These are phyloP conservation scores for Lithocarpus polystachyus DNA, from an alignment of 306 rosid genomes.

Conservation along the genomic window DNA sequence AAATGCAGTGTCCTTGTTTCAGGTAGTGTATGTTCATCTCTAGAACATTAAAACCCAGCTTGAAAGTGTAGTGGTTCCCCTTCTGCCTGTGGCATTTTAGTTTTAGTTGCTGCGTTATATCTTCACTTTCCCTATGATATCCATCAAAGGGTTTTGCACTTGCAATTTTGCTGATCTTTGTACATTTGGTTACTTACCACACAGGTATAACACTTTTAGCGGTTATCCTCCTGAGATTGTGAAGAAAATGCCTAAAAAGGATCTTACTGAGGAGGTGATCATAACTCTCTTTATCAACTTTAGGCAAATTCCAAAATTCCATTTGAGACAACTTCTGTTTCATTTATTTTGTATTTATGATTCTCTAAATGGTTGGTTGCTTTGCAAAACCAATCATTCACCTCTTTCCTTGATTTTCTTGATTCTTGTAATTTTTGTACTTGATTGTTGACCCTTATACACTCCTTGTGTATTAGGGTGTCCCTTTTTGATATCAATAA, in stretches of 20 bases:
- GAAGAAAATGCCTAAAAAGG: constrained; percentile 98
- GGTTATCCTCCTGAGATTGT: constrained; percentile 99
- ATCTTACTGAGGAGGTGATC: constrained; percentile 97
- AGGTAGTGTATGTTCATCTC: neutral
- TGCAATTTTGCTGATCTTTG: constrained; percentile 19
- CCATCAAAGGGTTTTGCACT: neutral
- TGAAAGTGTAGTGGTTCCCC: neutral
- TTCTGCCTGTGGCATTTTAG: neutral
- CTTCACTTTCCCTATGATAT: neutral
- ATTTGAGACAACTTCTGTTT: neutral
- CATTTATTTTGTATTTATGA: constrained; percentile 6
- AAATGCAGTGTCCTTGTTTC: neutral
- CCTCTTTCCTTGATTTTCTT: too few relatives aligned
- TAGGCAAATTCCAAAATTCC: neutral
- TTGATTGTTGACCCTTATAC: too few relatives aligned
- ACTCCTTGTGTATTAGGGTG: too few relatives aligned
- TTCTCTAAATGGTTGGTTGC: neutral
- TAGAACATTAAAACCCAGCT: neutral
- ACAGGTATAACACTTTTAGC: constrained; percentile 87
- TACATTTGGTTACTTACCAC: constrained; percentile 26
- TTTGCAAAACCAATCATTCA: too few relatives aligned
- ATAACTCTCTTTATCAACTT: neutral
- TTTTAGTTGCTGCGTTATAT: neutral
- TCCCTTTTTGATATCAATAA: too few relatives aligned
- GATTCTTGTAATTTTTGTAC: too few relatives aligned